Percentiles rank a stretch among this genome's conserved stretches.
These are phyloP conservation scores for Jamesozyma spencerorum DNA, from an alignment of 805 yeast genomes.

Conservation along the genomic window DNA sequence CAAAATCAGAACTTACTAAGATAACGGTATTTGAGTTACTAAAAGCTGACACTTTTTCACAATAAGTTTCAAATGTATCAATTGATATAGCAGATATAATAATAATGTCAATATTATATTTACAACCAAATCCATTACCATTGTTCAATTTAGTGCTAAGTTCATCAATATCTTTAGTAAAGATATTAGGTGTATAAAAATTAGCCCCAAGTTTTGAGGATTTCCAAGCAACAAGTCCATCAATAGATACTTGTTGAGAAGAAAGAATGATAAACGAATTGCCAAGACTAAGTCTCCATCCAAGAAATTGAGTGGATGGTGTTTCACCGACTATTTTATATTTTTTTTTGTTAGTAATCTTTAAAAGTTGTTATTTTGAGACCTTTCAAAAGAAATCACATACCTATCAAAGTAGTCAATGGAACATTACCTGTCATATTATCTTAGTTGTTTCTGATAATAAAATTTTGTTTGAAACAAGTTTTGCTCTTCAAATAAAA, in stretches of 20 bases:
- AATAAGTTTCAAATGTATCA: slow-evolving; percentile 15
- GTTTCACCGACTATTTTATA: slow-evolving; percentile 24
- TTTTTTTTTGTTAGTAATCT: not conserved
- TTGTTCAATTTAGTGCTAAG: slow-evolving; percentile 5
- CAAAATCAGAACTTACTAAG: slow-evolving; percentile 25
- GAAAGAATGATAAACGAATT: slow-evolving; percentile 24
- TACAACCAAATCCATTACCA: slow-evolving; percentile 5
- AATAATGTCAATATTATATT: slow-evolving; percentile 21
- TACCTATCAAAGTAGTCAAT: slow-evolving; percentile 4
- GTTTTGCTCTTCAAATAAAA: not conserved
- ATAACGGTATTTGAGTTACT: slow-evolving; percentile 17
- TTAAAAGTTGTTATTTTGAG: not conserved
- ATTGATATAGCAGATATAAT: slow-evolving; percentile 24
- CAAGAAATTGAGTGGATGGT: slow-evolving; percentile 26
- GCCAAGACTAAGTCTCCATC: slow-evolving; percentile 29
- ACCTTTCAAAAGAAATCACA: not conserved
- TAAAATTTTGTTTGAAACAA: not conserved
- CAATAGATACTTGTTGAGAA: slow-evolving; percentile 25
- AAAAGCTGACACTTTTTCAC: slow-evolving; percentile 12
- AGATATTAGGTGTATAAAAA: slow-evolving; percentile 27
- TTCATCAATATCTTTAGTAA: slow-evolving; percentile 18
- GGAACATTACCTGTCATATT: not conserved
- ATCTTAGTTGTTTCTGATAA: not conserved
- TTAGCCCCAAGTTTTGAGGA: slow-evolving; percentile 26
- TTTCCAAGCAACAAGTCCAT: slow-evolving; percentile 29